Percentiles rank a stretch among this genome's conserved stretches.
These are phyloP conservation scores for Trichoderma koningiopsis DNA, from an alignment of 2,329 filamentous ascomycete genomes.

Conservation along the genomic window DNA sequence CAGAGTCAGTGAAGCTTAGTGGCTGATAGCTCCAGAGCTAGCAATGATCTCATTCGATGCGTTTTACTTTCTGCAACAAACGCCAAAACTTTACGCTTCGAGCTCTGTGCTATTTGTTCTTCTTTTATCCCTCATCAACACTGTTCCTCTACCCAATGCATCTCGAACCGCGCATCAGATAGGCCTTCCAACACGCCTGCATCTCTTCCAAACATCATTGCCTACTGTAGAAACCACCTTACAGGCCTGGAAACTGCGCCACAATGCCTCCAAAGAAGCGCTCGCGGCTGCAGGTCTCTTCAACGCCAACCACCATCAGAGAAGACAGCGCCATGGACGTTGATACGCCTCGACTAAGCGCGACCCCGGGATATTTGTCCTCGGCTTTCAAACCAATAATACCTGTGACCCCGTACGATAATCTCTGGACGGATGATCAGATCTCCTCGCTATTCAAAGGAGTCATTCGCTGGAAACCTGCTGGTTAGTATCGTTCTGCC, in stretches of 20 bases:
- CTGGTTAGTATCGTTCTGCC: slow-evolving; percentile 56
- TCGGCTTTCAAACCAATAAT: slow-evolving; percentile 30
- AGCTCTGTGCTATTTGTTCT: not conserved
- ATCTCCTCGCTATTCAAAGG: slow-evolving; percentile 90
- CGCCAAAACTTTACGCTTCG: not conserved
- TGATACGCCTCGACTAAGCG: slow-evolving; percentile 58
- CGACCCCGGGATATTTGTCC: slow-evolving; percentile 43
- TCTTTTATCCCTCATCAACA: not conserved
- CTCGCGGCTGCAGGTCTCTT: slow-evolving; percentile 58
- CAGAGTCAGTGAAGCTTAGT: slow-evolving; percentile 14
- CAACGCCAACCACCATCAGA: slow-evolving; percentile 56
- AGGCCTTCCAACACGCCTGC: not conserved
- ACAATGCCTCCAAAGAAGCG: slow-evolving; percentile 73
- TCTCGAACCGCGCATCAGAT: not conserved
- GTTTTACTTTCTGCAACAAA: slow-evolving; percentile 2
- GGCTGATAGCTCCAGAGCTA: not conserved
- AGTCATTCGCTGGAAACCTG: slow-evolving; percentile 94
- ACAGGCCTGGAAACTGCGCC: not conserved
- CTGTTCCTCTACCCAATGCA: not conserved
- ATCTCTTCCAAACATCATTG: not conserved
- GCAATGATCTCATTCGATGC: slow-evolving; percentile 24
- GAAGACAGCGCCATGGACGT: slow-evolving; percentile 65
- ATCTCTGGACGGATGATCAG: slow-evolving; percentile 94
- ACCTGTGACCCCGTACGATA: slow-evolving; percentile 46
- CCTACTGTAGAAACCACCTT: not conserved